Evolutionary conservation across 352 stramenopile genomes (phyloP), one percentile per base, ranked within the genome.

Genomic region (Lagenidium giganteum): DNA sequence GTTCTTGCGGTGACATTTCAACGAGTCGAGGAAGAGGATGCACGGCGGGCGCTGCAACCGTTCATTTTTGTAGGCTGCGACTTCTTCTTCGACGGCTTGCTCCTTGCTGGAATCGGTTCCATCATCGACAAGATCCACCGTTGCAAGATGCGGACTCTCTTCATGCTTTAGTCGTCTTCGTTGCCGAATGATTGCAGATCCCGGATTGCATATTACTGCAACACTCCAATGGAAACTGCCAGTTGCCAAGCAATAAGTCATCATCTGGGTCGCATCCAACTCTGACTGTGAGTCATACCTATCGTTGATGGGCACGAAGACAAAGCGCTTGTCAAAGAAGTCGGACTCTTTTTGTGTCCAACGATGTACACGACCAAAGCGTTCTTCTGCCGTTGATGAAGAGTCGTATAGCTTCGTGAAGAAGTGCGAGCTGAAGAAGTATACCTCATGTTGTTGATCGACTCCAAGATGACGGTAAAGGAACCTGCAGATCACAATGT

Each of bases 361-460:
- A 20, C 70, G 71, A 34, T 65, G 57, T 14, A 82, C 69, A 38
- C 69, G 54, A 11, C 60, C 54, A 43, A 75, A 78, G 22, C 66
- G 63, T 38, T 76, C 66, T 23, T 69, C 53, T 3, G n/a, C n/a
- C n/a, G n/a, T n/a, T n/a, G n/a, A n/a, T n/a, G n/a, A n/a, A n/a
- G n/a, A n/a, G n/a, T 83, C 64, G 37, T 75, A 64, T 8, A 98
- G 54, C 17, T 86, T 92, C 22, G 90, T 89, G 63, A 93, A 97
- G 41, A 98, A 98, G 62, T 97, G 87, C 14, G 87, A 95, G 13
- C 82, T 95, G 53, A 97, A 98, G 45, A 97, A 87, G 46, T 97
- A 87, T 27, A 86, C 69, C 31, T 66, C 50, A 21, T 80, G 49
- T 39, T 71, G 52, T 29, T 82, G 70, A 54, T 56, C 67, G 5